These are phyloP conservation scores for Clarireedia hainanense DNA, from an alignment of 2,329 filamentous ascomycete species.

Conservation along the genomic window DNA sequence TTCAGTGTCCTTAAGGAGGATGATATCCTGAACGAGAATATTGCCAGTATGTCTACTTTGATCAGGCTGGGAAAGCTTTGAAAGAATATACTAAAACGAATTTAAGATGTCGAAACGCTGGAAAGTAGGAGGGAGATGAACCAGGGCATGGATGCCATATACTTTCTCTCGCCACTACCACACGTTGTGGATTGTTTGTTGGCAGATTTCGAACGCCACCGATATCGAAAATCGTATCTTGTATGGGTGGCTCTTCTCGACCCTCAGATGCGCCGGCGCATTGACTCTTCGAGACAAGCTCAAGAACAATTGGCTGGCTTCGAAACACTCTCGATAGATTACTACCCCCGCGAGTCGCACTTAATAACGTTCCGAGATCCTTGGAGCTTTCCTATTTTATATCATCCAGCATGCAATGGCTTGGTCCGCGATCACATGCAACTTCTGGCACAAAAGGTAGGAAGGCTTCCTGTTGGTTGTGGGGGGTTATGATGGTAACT, in stretches of 20 bases:
- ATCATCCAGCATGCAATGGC: slow-evolving; percentile 81
- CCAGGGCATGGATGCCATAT: slow-evolving; percentile 88
- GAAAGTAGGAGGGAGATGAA: slow-evolving; percentile 78
- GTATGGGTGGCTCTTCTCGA: slow-evolving; percentile 79
- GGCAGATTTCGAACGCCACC: slow-evolving; percentile 78
- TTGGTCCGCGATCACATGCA: slow-evolving; percentile 79
- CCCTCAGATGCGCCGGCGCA: slow-evolving; percentile 59
- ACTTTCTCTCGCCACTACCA: slow-evolving; percentile 76
- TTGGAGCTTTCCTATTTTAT: slow-evolving; percentile 90
- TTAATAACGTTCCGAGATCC: slow-evolving; percentile 88
- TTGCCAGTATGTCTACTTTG: slow-evolving; percentile 61
- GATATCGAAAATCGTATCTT: slow-evolving; percentile 72
- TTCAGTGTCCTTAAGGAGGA: slow-evolving; percentile 91
- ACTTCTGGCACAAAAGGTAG: slow-evolving; percentile 77
- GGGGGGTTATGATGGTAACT: slow-evolving; percentile 8
- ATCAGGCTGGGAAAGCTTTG: not conserved
- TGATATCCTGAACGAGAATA: slow-evolving; percentile 93
- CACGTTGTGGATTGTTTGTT: slow-evolving; percentile 91
- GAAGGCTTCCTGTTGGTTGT: slow-evolving; percentile 2
- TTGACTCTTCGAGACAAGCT: slow-evolving; percentile 63
- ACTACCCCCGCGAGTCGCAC: slow-evolving; percentile 83
- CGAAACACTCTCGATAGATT: slow-evolving; percentile 79
- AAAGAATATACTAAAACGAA: slow-evolving; percentile 11
- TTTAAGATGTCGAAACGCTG: slow-evolving; percentile 83
- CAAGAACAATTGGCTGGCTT: slow-evolving; percentile 72